Evolutionary conservation across 2,329 filamentous ascomycete species (phyloP), one percentile per base, ranked within the genome.

Genomic region (Teratosphaeria gauchensis): DNA sequence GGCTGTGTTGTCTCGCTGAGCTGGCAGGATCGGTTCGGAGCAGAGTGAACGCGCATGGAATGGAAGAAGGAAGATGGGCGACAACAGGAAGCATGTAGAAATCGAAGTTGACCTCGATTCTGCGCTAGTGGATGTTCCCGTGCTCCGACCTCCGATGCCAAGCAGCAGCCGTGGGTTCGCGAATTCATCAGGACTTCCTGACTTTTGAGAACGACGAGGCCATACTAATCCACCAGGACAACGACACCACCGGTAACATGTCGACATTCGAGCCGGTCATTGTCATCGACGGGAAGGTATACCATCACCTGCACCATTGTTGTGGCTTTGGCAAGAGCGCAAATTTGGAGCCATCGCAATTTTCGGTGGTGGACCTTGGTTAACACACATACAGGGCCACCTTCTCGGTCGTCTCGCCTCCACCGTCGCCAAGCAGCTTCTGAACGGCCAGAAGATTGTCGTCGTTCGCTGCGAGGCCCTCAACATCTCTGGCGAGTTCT

Each of bases 401-500:
- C 89, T 99, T 79, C 91, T 99, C 80, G 94, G 94, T 84, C 92
- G 94, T 80, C 87, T 99, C 79, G 92, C 92, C 82, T 91, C 87
- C 79, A 96, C 91, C 77, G 91, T 97, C 76, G 92, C 92, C 78
- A 97, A 97, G 89, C 92, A 97, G 85, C 87, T 97, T 76, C 89
- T 97, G 73, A 95, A 87, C 81, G 92, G 92, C 78, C 92, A 97
- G 84, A 97, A 97, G 89, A 95, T 99, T 78, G 92, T 97, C 75
- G 84, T 99, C 73, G 94, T 99, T 78, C 90, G 94, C 84, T 95
- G 89, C 82, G 94, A 99, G 84, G 91, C 90, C 74, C 87, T 99
- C 80, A 99, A 99, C 88, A 99, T 99, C 86, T 99, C 94, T 72
- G 94, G 94, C 83, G 94, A 97, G 85, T 99, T 99, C 90, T 99